Percentiles rank a stretch among this genome's conserved stretches.
phyloP scores from a whole-genome alignment of 2,329 filamentous ascomycete species.

The Epichloe uncinata region DNA sequence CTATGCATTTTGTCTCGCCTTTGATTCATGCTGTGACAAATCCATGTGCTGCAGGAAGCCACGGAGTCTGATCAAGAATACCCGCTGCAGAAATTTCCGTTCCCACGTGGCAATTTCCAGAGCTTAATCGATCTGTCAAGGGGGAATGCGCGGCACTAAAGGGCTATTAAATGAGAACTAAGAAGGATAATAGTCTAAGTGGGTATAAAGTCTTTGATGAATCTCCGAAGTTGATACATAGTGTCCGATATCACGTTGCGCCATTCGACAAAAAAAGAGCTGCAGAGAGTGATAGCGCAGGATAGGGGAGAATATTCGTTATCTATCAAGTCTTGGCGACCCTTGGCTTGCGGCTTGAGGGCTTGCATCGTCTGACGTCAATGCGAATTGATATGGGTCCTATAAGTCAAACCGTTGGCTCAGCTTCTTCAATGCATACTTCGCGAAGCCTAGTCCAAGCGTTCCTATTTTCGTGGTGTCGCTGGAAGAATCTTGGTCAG shows the following conservation, averaged over 20 bases:
- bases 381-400: neutral
- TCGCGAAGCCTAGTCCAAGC: slow-evolving; percentile 17
- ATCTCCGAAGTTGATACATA: neutral
- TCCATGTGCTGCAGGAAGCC: neutral
- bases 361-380: neutral
- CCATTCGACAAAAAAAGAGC: neutral
- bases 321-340: neutral
- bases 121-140: too few relatives aligned
- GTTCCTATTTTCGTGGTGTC: slow-evolving; percentile 32
- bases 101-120: too few relatives aligned
- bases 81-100: neutral
- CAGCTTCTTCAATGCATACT: neutral
- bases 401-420: neutral
- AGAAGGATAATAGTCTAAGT: neutral
- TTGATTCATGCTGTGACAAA: neutral
- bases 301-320: neutral
- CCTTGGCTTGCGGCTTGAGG: neutral
- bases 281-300: neutral
- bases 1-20: neutral
- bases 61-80: too few relatives aligned
- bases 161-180: neutral
- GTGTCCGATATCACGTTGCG: neutral
- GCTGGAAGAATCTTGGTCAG: slow-evolving; percentile 27
- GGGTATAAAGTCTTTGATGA: neutral
- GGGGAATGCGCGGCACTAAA: neutral